Evolutionary conservation across 164 flowering plant species (phyloP), one percentile per base, ranked within the genome.

Genomic region (Brasenia schreberi): DNA sequence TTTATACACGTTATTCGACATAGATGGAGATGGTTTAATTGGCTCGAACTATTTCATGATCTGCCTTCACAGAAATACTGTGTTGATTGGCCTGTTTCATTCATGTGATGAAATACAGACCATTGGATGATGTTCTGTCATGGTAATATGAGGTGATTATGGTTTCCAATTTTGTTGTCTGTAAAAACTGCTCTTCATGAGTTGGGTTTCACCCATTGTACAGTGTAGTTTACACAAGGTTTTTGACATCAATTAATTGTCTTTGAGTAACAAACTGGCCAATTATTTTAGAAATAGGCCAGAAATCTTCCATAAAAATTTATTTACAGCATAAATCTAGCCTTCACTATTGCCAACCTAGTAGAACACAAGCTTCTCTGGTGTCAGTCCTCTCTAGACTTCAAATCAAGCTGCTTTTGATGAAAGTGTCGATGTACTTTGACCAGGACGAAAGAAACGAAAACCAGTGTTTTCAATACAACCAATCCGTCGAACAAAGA

Each of bases 1-100:
- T 9, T 76, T 83, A 3, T 79, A 73, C 70, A 63, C 62, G 18
- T 58, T 81, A 61, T 83, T 83, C 43, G 84, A 83, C 72, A 18
- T 18, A 16, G 81, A 81, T 65, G 39, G 71, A 45, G 83, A 83
- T 69, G 84, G 80, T 44, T 73, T 33, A 42, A 53, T 81, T 19
- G 64, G 84, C 70, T 76, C 66, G 49, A 74, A 76, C 42, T 83
- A 83, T 61, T 81, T 81, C 64, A 60, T 65, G 19, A 27, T 66
- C 63, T 81, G 82, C 66, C 64, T 83, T 56, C 70, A 67, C 66
- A 73, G 43, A 27, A 73, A 73, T 44, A 76, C 79, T 5, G 44
- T 76, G 67, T 64, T 73, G 23, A 58, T 76, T 68, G 74, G 76
- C 0, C 73, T 73, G 59, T 70, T 73, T 59, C 59, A 64, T 19